Evolutionary conservation across 2,329 filamentous ascomycete species (phyloP), one percentile per base, ranked within the genome.

Genomic region (Hypoxylon sp.): DNA sequence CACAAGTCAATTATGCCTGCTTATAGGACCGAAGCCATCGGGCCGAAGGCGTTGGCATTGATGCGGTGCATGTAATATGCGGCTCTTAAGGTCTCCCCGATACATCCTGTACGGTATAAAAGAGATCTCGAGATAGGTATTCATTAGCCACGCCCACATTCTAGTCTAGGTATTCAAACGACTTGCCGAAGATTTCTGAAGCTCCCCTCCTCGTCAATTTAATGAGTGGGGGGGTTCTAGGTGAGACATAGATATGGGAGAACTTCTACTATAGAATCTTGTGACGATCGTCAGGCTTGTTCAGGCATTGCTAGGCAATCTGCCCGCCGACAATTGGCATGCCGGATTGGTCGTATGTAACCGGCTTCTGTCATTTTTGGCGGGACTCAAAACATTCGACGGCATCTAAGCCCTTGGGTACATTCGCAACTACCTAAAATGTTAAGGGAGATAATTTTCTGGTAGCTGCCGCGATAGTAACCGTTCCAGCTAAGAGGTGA

Each of bases 21-120:
- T 50, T 55, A 47, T 63, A 66, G 64, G 60, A 6, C 64, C 64
- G 60, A 66, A 56, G 49, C 20, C 44, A 60, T 66, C 64, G 64
- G 64, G 19, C 64, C 64, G 64, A 66, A 60, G 41, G 11, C 11
- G 26, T 56, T 22, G 30, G 20, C 22, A 13, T 51, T 19, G 48
- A 37, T 10, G n/a, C 47, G 10, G n/a, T 19, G 32, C 34, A 22
- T 48, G 13, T 53, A 34, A 56, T 41, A n/a, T 47, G 50, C 53
- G 59, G 53, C 39, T 57, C 56, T 50, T 53, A 24, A 20, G 6
- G 32, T 61, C 43, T 44, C 46, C 56, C 55, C 56, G 51, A 59
- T 34, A 26, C 34, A 55, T 56, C 17, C 55, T 54, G 46, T 55
- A 65, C 26, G 34, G 22, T 47, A 56, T 28, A 22, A 26, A 32